Conservation (phyloP, 2,329 filamentous ascomycete species). For the Fonsecaea monophora region DNA sequence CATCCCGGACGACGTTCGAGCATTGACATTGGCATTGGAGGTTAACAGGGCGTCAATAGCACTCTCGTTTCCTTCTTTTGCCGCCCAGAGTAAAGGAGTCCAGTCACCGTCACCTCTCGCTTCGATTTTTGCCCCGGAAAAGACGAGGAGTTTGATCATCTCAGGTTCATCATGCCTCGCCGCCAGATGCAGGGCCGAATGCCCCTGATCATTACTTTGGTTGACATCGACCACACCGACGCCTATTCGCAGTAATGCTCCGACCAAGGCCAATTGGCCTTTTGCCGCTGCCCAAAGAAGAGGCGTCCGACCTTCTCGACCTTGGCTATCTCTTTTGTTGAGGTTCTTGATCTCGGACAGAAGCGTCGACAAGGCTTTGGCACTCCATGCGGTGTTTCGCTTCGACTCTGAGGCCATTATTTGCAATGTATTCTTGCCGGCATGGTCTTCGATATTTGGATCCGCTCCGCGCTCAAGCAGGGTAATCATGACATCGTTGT, state of each 20-base stretch:
- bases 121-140: conserved; percentile 49
- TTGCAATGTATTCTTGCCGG: conserved; percentile 43
- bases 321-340: conserved; percentile 54
- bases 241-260: conserved; percentile 50
- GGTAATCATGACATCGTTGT: conserved; percentile 23
- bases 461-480: conserved; percentile 25
- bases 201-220: conserved; percentile 50
- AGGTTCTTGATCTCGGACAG: conserved; percentile 50
- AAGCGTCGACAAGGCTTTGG: conserved; percentile 53
- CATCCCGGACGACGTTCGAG: conserved; percentile 45
- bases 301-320: conserved; percentile 60
- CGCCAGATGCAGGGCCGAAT: conserved; percentile 60
- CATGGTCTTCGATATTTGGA: conserved; percentile 21
- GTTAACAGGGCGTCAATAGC: conserved; percentile 55
- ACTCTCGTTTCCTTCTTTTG: conserved; percentile 55
- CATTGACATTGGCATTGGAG: conserved; percentile 47
- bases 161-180: conserved; percentile 52
- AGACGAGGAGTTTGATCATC: conserved; percentile 45
- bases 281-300: conserved; percentile 66
- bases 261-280: conserved; percentile 59
- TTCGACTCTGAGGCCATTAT: conserved; percentile 55
- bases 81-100: conserved; percentile 62
- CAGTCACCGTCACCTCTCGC: conserved; percentile 54
- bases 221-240: conserved; percentile 49
- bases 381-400: conserved; percentile 52